Conservation (phyloP, 2,329 filamentous ascomycete species). For the Claviceps sp. region DNA sequence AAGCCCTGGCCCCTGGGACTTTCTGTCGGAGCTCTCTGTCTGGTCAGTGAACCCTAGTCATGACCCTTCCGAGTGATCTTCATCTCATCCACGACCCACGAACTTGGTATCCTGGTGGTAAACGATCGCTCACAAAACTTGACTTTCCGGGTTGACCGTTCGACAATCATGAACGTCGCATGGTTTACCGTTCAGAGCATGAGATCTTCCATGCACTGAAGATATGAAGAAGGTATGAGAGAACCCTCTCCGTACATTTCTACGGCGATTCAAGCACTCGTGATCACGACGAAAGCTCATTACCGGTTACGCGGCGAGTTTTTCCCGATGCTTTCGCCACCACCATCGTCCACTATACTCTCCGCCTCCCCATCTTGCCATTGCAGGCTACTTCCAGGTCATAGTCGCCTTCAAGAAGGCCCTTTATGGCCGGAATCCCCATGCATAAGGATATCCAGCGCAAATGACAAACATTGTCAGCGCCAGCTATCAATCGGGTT, state of each 20-base stretch:
- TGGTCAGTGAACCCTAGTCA: not conserved
- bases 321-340: not conserved
- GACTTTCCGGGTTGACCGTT: not conserved
- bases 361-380: not conserved
- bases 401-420: not conserved
- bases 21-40: not conserved
- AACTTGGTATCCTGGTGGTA: not conserved
- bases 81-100: not conserved
- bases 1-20: too few species aligned
- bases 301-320: too few species aligned
- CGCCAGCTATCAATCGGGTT: conserved; percentile 36
- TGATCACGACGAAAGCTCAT: too few species aligned
- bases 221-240: too few species aligned
- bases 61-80: not conserved
- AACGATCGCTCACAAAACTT: not conserved
- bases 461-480: conserved; percentile 38
- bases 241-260: too few species aligned
- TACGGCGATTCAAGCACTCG: too few species aligned
- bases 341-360: not conserved
- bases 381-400: not conserved
- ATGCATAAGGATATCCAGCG: conserved; percentile 17
- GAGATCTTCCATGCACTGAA: too few species aligned
- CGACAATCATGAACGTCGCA: too few species aligned
- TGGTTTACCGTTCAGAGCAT: too few species aligned
- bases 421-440: not conserved